Evolutionary conservation across 768 basidiomycete species (phyloP), one percentile per base, ranked within the genome.

Genomic region (Pilatotrama ljubarskyi): DNA sequence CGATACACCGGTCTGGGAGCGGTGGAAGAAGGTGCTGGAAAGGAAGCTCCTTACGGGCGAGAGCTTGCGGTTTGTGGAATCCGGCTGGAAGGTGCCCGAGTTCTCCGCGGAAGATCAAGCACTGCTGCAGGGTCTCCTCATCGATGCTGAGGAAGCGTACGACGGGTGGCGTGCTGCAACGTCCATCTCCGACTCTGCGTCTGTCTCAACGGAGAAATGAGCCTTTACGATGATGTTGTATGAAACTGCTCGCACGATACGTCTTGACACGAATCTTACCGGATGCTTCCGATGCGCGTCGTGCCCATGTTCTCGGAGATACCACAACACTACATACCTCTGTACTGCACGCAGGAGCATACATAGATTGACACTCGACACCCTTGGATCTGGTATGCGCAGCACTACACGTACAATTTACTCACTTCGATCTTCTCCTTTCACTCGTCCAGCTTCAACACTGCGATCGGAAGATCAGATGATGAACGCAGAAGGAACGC

Each of bases 381-480:
- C 29, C 5, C 10, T 32, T 5, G 29, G 29, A 10, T 4, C 4
- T 4, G 38, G 38, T 13, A 40, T n/a, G 38, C 13, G 14, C 20
- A 46, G n/a, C 14, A 4, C 8, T 54, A 54, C 26, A 54, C 43
- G 41, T 54, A 44, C 42, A 44, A 17, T 11, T 14, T 0, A 20
- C 11, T 44, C 10, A 44, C 55, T 42, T 49, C 48, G 0, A 7
- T 37, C 9, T 1, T 1, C 15, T 13, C 9, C 15, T 14, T 17
- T 32, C 40, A 61, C 22, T 38, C 42, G 18, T 56, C 60, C 41
- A 61, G 49, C 43, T 61, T 61, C 48, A 61, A 14, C 10, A 61
- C 60, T 61, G 35, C 2, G 7, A 36, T 25, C 6, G 14, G 24
- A 43, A 15, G 26, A 17, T 29, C 25, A 24, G 20, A n/a, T 20